Percentiles rank a stretch among this genome's conserved stretches.
These are phyloP conservation scores for Phytophthora constricta DNA, from an alignment of 352 stramenopile genomes.

Conservation along the genomic window DNA sequence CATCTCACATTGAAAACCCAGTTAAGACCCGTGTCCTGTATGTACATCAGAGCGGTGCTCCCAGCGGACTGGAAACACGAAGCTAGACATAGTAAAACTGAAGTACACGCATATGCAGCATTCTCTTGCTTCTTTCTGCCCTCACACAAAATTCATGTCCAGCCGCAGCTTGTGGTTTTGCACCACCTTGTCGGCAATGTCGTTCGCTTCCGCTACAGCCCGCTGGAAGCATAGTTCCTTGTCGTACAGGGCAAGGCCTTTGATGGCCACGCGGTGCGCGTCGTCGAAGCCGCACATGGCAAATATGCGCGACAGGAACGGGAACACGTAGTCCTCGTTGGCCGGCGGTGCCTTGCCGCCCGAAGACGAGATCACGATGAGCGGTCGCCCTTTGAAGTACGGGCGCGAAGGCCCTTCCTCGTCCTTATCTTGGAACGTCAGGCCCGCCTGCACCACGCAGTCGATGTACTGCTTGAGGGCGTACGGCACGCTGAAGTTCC, in stretches of 20 bases:
- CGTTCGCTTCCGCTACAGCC: conserved; percentile 59
- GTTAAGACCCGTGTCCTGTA: too few species aligned
- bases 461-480: conserved; percentile 88
- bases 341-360: conserved; percentile 63
- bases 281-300: conserved; percentile 81
- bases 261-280: conserved; percentile 66
- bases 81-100: background rate
- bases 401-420: conserved; percentile 59
- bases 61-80: too few species aligned
- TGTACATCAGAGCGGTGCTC: too few species aligned
- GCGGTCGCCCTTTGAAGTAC: conserved; percentile 59
- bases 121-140: background rate
- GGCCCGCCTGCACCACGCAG: conserved; percentile 72
- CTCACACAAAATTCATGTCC: conserved; percentile 42
- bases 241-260: conserved; percentile 65
- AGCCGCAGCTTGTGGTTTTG: conserved; percentile 60
- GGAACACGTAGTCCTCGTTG: conserved; percentile 73
- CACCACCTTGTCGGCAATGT: conserved; percentile 65
- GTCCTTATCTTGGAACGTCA: conserved; percentile 78
- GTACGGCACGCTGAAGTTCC: conserved; percentile 83
- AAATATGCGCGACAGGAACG: conserved; percentile 78
- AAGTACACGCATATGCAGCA: background rate
- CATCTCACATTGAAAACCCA: too few species aligned
- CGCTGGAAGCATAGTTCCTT: conserved; percentile 71
- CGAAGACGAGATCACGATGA: conserved; percentile 82